Evolutionary conservation across 176 grass and related monocot species (phyloP).

Genomic region (Rhynchospora pubera): DNA sequence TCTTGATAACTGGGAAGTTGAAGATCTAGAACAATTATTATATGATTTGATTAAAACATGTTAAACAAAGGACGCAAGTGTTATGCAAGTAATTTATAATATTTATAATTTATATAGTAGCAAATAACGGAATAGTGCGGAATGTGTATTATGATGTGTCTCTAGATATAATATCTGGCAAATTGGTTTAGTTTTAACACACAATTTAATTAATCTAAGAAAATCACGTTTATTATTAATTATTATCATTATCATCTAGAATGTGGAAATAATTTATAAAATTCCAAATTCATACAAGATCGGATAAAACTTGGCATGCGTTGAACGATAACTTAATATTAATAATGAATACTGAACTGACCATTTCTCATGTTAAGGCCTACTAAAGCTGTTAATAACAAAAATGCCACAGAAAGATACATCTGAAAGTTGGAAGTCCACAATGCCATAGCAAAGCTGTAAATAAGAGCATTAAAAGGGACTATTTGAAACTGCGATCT

Average conservation of each 20-base stretch:
- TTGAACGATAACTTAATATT: not conserved
- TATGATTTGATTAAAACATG: not conserved
- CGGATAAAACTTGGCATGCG: not conserved
- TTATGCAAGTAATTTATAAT: not conserved
- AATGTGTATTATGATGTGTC: not conserved
- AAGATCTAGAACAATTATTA: not conserved
- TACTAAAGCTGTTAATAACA: not conserved
- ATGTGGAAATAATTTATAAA: not conserved
- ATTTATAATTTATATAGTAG: not conserved
- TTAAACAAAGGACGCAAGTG: not conserved
- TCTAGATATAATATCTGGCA: not conserved
- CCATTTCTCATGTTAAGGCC: not conserved
- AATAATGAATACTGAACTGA: not conserved
- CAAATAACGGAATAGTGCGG: not conserved
- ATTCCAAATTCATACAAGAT: not conserved
- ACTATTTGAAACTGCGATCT: not conserved
- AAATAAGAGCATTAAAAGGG: not conserved
- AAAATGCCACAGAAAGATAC: not conserved
- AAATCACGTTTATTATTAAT: not conserved
- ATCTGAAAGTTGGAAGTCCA: not conserved
- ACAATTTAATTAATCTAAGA: not conserved
- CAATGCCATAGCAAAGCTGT: too few species aligned
- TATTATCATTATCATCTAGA: not conserved
- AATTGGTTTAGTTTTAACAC: not conserved
- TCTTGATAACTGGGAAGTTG: not conserved